phyloP scores from a whole-genome alignment of 306 rosid genomes.

The Neltuma alba region DNA sequence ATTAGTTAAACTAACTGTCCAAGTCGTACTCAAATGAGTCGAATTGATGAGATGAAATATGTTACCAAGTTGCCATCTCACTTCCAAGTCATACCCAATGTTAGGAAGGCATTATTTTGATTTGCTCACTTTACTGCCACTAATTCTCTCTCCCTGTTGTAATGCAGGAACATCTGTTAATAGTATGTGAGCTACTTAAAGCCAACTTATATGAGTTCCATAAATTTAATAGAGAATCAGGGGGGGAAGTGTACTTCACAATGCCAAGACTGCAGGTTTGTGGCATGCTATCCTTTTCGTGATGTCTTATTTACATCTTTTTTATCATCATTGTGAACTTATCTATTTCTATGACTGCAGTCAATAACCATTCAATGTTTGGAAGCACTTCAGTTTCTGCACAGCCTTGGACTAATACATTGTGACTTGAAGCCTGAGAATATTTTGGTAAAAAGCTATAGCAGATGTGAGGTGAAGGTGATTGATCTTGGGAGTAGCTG shows the following conservation, averaged over 20 bases:
- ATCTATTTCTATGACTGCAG: slow-evolving; percentile 49
- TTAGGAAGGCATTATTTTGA: not conserved
- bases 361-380: slow-evolving; percentile 89
- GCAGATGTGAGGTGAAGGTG: slow-evolving; percentile 95
- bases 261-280: slow-evolving; percentile 94
- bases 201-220: slow-evolving; percentile 91
- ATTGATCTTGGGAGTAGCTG: slow-evolving; percentile 97
- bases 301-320: slow-evolving; percentile 10
- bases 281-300: slow-evolving; percentile 36
- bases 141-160: slow-evolving; percentile 19
- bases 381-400: slow-evolving; percentile 83
- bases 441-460: slow-evolving; percentile 89
- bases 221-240: slow-evolving; percentile 91
- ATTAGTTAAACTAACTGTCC: not conserved
- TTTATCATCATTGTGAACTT: slow-evolving; percentile 25
- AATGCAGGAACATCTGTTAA: slow-evolving; percentile 80
- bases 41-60: not conserved
- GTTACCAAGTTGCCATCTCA: not conserved
- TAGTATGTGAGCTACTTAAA: slow-evolving; percentile 90
- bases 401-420: slow-evolving; percentile 84
- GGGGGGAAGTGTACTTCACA: slow-evolving; percentile 93
- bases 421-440: slow-evolving; percentile 94
- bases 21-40: not conserved
- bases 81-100: not conserved
- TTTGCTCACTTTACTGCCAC: slow-evolving; percentile 9